phyloP scores from a whole-genome alignment of 805 yeast genomes.

The Candida corydali region DNA sequence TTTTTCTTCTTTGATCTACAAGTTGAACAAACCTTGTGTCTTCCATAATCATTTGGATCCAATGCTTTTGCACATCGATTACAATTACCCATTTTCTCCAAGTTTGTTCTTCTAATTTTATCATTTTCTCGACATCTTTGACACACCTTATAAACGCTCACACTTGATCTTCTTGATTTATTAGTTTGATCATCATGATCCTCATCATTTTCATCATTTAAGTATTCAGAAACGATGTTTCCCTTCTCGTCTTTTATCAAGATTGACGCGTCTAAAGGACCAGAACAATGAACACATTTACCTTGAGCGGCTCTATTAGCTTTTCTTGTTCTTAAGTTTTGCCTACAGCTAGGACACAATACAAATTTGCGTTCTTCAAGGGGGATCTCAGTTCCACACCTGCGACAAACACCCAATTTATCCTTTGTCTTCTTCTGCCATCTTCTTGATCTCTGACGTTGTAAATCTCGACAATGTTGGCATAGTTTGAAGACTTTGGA shows the following conservation, averaged over 20 bases:
- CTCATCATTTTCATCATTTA: neutral
- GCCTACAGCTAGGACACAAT: slow-evolving; percentile 58
- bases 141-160: slow-evolving; percentile 55
- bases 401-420: slow-evolving; percentile 58
- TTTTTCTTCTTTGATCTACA: slow-evolving; percentile 56
- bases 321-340: slow-evolving; percentile 50
- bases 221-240: slow-evolving; percentile 3
- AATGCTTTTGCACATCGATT: slow-evolving; percentile 56
- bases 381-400: slow-evolving; percentile 58
- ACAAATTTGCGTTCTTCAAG: slow-evolving; percentile 49
- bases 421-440: slow-evolving; percentile 63
- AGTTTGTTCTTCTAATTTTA: slow-evolving; percentile 49
- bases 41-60: slow-evolving; percentile 42
- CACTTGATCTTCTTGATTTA: slow-evolving; percentile 1
- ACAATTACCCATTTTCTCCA: slow-evolving; percentile 58
- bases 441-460: slow-evolving; percentile 56
- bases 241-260: slow-evolving; percentile 24
- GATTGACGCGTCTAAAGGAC: slow-evolving; percentile 45
- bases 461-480: slow-evolving; percentile 60
- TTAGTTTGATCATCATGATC: neutral
- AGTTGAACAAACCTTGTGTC: slow-evolving; percentile 51
- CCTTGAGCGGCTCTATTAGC: slow-evolving; percentile 59
- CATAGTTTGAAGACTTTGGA: slow-evolving; percentile 52
- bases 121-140: slow-evolving; percentile 60
- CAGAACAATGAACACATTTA: slow-evolving; percentile 65